phyloP scores from a whole-genome alignment of 352 stramenopile genomes.

The Phytophthora fragariaefolia region DNA sequence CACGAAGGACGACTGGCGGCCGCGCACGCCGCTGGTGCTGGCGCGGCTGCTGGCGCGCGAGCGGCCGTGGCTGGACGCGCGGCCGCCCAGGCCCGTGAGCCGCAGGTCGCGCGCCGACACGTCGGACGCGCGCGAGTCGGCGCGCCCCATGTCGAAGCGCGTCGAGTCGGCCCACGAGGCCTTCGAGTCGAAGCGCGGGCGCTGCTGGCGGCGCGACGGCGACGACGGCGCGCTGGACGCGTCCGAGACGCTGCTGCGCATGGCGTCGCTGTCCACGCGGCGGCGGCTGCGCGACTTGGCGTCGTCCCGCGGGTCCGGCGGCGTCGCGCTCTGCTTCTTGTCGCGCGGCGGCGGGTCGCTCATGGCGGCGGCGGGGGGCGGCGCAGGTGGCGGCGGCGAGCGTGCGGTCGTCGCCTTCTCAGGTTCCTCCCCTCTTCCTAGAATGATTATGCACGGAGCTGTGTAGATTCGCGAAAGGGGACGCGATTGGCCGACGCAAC shows the following conservation, averaged over 20 bases:
- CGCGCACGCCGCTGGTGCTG: conserved; percentile 43
- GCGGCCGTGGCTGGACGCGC: conserved; percentile 40
- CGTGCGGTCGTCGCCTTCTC: conserved; percentile 7
- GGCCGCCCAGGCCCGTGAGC: conserved; percentile 57
- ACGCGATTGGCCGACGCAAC: neutral
- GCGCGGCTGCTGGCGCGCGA: conserved; percentile 56
- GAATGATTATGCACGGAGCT: neutral
- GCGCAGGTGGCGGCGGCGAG: neutral
- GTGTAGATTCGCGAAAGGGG: neutral
- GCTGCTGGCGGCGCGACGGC: conserved; percentile 48
- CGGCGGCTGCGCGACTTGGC: conserved; percentile 17
- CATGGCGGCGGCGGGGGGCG: conserved; percentile 12
- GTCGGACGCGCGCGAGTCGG: conserved; percentile 81
- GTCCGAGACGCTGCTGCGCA: conserved; percentile 48
- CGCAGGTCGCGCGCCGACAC: conserved; percentile 72
- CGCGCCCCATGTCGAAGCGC: conserved; percentile 84
- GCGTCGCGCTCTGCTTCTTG: conserved; percentile 19
- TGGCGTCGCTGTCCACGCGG: conserved; percentile 18
- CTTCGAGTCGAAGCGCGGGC: conserved; percentile 82
- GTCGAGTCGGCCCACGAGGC: conserved; percentile 88
- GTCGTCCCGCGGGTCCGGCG: conserved; percentile 3
- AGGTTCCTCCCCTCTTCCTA: neutral
- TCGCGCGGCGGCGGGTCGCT: conserved; percentile 13
- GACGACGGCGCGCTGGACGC: conserved; percentile 64
- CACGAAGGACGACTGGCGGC: conserved; percentile 72